Base-by-base conservation (phyloP, 2,329 filamentous ascomycete genomes). In the Xylaria sp. region DNA sequence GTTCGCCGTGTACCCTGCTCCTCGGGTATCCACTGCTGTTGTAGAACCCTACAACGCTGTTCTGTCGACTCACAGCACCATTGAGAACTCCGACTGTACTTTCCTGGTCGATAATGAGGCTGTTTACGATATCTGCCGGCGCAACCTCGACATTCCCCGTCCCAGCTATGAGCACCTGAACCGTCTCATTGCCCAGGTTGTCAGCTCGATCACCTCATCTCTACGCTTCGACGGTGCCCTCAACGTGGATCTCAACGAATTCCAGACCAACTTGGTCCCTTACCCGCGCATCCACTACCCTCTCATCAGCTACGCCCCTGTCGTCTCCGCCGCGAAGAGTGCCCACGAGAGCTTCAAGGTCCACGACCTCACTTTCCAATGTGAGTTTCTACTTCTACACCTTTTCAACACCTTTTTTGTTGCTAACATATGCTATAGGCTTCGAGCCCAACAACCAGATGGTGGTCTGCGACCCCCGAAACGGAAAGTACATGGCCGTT, bases 261-360 rank as follows among this genome's bases (percentile, higher is more conserved):
- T 92, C 86, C 90, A 92, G 86, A 92, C 90, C 80, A 92, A 92
- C 84, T 79, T 92, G 82, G 90, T 92, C 63, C 90, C 90, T 32
- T 92, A 91, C 81, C 90, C 90, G 44, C 89, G 90, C 80, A 92
- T 92, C 74, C 90, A 92, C 84, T 92, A 91, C 81, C 90, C 90
- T 62, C 82, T 92, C 56, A 91, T 92, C 83, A 90, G 88, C 83
- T 92, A 92, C 78, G 89, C 90, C 12, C 90, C 90, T 39, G 90
- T 92, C 75, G 86, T 92, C 73, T 92, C 90, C 25, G 89, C 89
- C 68, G 86, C 88, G 84, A 93, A 92, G 88, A 93, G 91, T 81
- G 88, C 90, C 57, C 93, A 96, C 79, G 93, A 96, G 85, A 93
- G 91, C 85, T 94, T 94, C 89, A 94, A 93, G 86, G 91, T 94